A percentile compares a stretch with the other conserved stretches of the same genome.
These are phyloP conservation scores for Polytrichum commune DNA, from an alignment of 225 moss, liverwort and hornwort species.

Conservation along the genomic window DNA sequence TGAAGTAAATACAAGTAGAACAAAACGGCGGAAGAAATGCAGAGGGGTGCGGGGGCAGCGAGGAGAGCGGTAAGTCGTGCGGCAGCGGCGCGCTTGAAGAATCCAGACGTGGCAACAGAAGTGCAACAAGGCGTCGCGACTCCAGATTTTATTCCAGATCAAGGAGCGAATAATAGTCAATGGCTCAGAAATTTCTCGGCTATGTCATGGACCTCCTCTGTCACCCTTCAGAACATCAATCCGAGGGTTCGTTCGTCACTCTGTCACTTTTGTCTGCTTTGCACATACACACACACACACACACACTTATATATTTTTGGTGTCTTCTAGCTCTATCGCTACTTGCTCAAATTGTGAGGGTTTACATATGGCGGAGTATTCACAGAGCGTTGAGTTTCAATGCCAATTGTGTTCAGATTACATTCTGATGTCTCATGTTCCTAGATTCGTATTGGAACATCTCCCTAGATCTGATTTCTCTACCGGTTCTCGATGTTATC, in stretches of 20 bases:
- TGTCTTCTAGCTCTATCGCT: background rate
- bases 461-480: too few species aligned
- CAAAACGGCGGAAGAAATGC: slow-evolving; percentile 44
- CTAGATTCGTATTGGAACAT: too few species aligned
- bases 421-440: too few species aligned
- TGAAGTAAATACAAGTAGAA: too few species aligned
- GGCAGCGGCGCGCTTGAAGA: slow-evolving; percentile 41
- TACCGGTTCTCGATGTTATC: too few species aligned
- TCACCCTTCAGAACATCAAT: slow-evolving; percentile 66
- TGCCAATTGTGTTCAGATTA: background rate
- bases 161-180: slow-evolving; percentile 16
- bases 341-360: background rate
- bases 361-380: background rate
- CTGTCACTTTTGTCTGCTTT: slow-evolving; percentile 1
- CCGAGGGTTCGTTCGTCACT: slow-evolving; percentile 58
- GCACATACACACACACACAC: background rate
- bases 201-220: slow-evolving; percentile 77
- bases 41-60: slow-evolving; percentile 45
- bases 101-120: slow-evolving; percentile 25
- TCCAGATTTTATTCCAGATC: slow-evolving; percentile 17
- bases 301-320: background rate
- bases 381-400: too few species aligned
- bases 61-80: slow-evolving; percentile 33
- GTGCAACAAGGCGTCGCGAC: slow-evolving; percentile 17
- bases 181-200: slow-evolving; percentile 51